Evolutionary conservation across 192 early-diverging fungal genomes (phyloP).

Genomic region (Jimgerdemannia lactiflua): DNA sequence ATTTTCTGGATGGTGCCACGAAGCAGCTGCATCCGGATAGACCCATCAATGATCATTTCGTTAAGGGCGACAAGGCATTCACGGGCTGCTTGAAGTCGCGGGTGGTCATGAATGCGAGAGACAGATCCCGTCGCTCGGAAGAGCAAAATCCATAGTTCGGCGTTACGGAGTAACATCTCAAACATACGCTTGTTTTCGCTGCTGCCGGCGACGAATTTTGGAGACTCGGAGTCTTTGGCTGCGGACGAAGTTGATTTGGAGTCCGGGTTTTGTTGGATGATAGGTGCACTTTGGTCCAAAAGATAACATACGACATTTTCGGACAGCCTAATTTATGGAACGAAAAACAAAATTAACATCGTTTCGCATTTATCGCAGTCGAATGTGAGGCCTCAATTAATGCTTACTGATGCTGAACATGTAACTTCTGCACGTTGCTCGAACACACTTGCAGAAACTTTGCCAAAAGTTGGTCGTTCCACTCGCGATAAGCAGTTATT

Average conservation of each 20-base stretch:
- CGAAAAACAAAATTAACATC: too few species aligned
- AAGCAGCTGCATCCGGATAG: constrained; percentile 2
- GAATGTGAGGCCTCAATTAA: neutral
- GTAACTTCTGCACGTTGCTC: neutral
- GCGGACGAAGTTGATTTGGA: too few species aligned
- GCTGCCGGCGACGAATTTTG: neutral
- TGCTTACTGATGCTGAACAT: neutral
- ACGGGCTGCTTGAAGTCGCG: neutral
- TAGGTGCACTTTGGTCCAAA: neutral
- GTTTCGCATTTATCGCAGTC: too few species aligned
- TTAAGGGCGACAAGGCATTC: neutral
- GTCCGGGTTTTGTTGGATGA: neutral
- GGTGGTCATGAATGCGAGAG: neutral
- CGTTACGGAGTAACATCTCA: neutral
- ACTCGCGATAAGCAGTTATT: neutral
- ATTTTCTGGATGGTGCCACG: neutral
- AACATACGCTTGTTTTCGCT: neutral
- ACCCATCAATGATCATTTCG: neutral
- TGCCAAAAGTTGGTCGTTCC: constrained; percentile 1
- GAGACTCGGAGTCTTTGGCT: neutral
- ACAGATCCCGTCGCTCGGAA: constrained; percentile 6
- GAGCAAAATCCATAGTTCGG: constrained; percentile 4
- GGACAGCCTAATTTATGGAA: neutral
- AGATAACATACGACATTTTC: neutral
- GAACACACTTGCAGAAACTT: neutral